phyloP scores from a whole-genome alignment of 2,329 filamentous ascomycete genomes.

The Colletotrichum cordylinicola region DNA sequence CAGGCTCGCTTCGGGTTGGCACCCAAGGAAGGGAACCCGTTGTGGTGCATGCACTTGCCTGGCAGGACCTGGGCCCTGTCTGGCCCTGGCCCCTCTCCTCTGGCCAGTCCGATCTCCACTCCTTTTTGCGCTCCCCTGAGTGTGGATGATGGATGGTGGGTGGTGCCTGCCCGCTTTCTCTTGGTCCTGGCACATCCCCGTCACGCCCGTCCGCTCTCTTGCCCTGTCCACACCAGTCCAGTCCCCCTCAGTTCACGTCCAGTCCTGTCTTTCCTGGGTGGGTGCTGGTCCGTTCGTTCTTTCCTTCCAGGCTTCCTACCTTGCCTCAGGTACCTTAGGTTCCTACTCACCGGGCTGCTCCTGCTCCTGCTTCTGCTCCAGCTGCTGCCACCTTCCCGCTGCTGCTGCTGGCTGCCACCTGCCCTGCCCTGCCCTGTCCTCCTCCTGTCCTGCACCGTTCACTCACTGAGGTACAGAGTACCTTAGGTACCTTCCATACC shows the following conservation, averaged over 20 bases:
- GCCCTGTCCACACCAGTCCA: background rate
- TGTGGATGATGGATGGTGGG: background rate
- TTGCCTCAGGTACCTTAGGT: too few relatives aligned
- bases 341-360: too few relatives aligned
- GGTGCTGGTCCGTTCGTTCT: constrained; percentile 2
- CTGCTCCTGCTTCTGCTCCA: background rate
- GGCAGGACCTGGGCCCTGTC: constrained; percentile 12
- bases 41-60: background rate
- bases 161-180: background rate
- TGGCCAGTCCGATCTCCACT: constrained; percentile 16
- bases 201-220: constrained; percentile 21
- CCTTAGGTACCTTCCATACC: background rate
- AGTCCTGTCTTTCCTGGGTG: background rate
- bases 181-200: background rate
- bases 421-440: background rate
- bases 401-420: background rate
- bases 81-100: background rate
- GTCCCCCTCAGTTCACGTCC: background rate
- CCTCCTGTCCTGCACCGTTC: background rate
- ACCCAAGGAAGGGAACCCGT: background rate
- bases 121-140: constrained; percentile 10
- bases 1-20: constrained; percentile 7
- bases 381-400: constrained; percentile 13
- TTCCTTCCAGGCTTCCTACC: background rate
- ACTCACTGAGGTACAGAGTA: background rate